Evolutionary conservation across 805 yeast species (phyloP).

Genomic region (Ogataea trehaloabstinens): DNA sequence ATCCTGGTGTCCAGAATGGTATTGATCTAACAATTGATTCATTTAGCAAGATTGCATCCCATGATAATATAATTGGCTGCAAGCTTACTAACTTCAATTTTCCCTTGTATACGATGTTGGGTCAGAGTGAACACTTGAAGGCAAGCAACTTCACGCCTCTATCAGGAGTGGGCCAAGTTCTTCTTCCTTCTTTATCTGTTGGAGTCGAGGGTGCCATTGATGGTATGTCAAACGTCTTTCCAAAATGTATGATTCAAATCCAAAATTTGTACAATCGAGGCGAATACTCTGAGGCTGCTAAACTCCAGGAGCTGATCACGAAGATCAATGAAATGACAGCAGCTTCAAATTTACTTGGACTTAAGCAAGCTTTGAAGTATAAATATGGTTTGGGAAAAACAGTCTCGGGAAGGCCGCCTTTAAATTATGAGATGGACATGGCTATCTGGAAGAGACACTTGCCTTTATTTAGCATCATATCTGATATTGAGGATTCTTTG

Average conservation of each 20-base stretch:
- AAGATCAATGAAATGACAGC: constrained; percentile 46
- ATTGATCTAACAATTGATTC: constrained; percentile 37
- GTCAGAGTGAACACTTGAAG: constrained; percentile 38
- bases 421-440: constrained; percentile 34
- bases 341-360: constrained; percentile 30
- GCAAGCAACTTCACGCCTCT: constrained; percentile 41
- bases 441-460: constrained; percentile 30
- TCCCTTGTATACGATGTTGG: constrained; percentile 43
- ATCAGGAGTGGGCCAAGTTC: constrained; percentile 52
- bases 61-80: constrained; percentile 45
- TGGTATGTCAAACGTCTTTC: constrained; percentile 51
- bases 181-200: constrained; percentile 45
- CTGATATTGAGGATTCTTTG: constrained; percentile 16
- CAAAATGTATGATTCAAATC: constrained; percentile 44
- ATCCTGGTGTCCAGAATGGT: constrained; percentile 45
- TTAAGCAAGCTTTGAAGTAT: constrained; percentile 27
- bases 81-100: constrained; percentile 54
- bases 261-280: constrained; percentile 39
- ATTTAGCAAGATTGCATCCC: constrained; percentile 38
- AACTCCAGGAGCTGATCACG: constrained; percentile 41
- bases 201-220: constrained; percentile 51
- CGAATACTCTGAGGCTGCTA: constrained; percentile 38
- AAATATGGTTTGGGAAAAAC: constrained; percentile 27
- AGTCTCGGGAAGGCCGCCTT: constrained; percentile 44
- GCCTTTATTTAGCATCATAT: constrained; percentile 10